Conservation (phyloP, 202 grass and related monocot species). For the Elaeis oleifera region DNA sequence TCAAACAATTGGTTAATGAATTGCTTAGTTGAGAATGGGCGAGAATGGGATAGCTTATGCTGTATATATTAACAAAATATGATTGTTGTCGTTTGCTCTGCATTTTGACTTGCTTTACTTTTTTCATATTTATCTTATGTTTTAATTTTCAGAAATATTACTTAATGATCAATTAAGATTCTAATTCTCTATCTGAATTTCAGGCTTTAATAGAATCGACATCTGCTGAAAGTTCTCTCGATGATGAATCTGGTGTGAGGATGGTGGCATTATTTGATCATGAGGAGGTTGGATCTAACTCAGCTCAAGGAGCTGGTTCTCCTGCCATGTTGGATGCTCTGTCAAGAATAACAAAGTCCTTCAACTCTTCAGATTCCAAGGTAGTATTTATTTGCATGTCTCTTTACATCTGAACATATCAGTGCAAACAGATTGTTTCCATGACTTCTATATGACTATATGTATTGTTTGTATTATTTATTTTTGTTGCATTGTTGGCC, state of each 20-base stretch:
- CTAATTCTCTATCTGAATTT: constrained; percentile 24
- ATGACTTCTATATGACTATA: too few relatives aligned
- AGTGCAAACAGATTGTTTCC: too few relatives aligned
- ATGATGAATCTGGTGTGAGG: constrained; percentile 70
- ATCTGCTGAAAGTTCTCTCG: constrained; percentile 45
- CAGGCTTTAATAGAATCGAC: constrained; percentile 82
- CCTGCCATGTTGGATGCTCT: constrained; percentile 92
- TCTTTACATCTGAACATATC: not conserved
- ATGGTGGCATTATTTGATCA: constrained; percentile 96
- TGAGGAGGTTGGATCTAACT: constrained; percentile 82
- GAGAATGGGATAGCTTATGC: too few relatives aligned
- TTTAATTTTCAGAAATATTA: too few relatives aligned
- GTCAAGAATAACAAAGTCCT: constrained; percentile 76
- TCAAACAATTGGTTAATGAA: too few relatives aligned
- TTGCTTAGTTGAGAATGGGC: too few relatives aligned
- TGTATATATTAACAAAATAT: too few relatives aligned
- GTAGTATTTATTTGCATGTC: constrained; percentile 29
- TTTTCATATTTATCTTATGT: not conserved
- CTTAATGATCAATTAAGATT: not conserved
- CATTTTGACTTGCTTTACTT: not conserved
- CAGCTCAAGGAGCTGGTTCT: constrained; percentile 91
- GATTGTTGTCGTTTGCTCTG: not conserved
- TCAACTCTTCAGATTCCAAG: constrained; percentile 57
- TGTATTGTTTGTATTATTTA: too few relatives aligned
- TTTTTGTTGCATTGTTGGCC: too few relatives aligned